Evolutionary conservation across 1,284 basidiomycete species (phyloP).

Genomic region (Phylloporus gajari): DNA sequence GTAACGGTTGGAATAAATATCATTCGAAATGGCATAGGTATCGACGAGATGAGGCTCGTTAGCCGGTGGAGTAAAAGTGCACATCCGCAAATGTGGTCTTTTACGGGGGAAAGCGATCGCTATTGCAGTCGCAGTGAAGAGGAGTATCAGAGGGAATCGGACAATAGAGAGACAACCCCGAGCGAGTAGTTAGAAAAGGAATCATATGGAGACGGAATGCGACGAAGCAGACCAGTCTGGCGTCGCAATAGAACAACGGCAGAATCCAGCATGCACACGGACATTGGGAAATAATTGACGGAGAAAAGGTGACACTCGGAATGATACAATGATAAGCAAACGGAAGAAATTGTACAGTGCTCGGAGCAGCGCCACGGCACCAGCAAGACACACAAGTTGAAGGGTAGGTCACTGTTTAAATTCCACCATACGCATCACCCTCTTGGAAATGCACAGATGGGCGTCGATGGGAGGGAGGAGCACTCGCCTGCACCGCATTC

Average conservation of each 20-base stretch:
- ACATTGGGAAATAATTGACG: slow-evolving; percentile 1
- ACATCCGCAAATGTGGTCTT: slow-evolving; percentile 29
- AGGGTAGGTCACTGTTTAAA: slow-evolving; percentile 49
- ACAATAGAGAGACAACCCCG: slow-evolving; percentile 16
- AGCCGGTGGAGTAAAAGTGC: slow-evolving; percentile 40
- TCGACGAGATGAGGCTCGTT: slow-evolving; percentile 50
- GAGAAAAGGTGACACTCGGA: slow-evolving; percentile 6
- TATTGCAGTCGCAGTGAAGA: slow-evolving; percentile 3
- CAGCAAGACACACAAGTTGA: slow-evolving; percentile 16
- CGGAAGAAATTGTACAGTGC: slow-evolving; percentile 32
- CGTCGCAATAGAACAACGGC: slow-evolving; percentile 34
- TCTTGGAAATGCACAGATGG: slow-evolving; percentile 65
- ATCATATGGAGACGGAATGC: slow-evolving; percentile 8
- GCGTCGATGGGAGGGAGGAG: slow-evolving; percentile 35
- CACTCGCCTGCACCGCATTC: neutral
- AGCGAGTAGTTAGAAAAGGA: slow-evolving; percentile 4
- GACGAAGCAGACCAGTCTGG: slow-evolving; percentile 43
- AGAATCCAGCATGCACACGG: slow-evolving; percentile 34
- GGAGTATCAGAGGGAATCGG: slow-evolving; percentile 7
- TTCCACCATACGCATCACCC: slow-evolving; percentile 73
- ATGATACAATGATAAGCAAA: slow-evolving; percentile 40
- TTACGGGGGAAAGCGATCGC: slow-evolving; percentile 20
- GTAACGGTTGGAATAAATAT: neutral
- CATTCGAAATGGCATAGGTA: slow-evolving; percentile 32
- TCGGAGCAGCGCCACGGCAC: slow-evolving; percentile 18